Evolutionary conservation across 2,329 filamentous ascomycete genomes (phyloP).

Genomic region (Didymella arachidicola): DNA sequence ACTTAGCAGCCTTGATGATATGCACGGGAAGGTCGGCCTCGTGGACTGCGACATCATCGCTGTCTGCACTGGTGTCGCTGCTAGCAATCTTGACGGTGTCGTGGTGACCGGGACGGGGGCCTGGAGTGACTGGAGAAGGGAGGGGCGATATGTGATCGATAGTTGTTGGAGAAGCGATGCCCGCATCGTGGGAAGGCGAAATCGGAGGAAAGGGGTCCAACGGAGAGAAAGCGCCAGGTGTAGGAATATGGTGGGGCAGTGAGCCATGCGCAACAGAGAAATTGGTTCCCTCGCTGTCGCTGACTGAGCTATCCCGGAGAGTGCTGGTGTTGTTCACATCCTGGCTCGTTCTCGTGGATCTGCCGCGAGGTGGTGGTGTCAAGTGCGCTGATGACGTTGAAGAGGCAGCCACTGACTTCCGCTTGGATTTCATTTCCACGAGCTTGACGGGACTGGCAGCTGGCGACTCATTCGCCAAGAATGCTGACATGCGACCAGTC

Average conservation of each 20-base stretch:
- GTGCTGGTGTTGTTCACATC: slow-evolving; percentile 29
- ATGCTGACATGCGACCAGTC: slow-evolving; percentile 36
- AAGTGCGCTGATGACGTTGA: slow-evolving; percentile 36
- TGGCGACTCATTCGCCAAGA: slow-evolving; percentile 37
- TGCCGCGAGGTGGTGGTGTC: slow-evolving; percentile 36
- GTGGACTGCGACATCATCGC: slow-evolving; percentile 38
- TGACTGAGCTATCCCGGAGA: slow-evolving; percentile 42
- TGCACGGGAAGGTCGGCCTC: slow-evolving; percentile 33
- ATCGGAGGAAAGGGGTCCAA: slow-evolving; percentile 43
- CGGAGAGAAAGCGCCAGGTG: slow-evolving; percentile 42
- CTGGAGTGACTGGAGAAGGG: slow-evolving; percentile 49
- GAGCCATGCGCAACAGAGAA: slow-evolving; percentile 28
- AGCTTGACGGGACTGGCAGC: slow-evolving; percentile 30
- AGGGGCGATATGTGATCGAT: slow-evolving; percentile 43
- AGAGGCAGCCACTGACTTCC: slow-evolving; percentile 29
- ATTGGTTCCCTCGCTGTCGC: slow-evolving; percentile 29
- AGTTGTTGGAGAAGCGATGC: slow-evolving; percentile 42
- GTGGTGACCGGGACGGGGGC: slow-evolving; percentile 39
- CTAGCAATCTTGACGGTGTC: slow-evolving; percentile 48
- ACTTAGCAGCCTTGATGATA: slow-evolving; percentile 34
- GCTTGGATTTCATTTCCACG: slow-evolving; percentile 27
- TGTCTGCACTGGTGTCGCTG: slow-evolving; percentile 46
- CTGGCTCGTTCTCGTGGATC: slow-evolving; percentile 29
- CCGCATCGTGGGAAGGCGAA: slow-evolving; percentile 34
- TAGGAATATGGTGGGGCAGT: slow-evolving; percentile 32